Percentiles rank a stretch among this genome's conserved stretches.
These are phyloP conservation scores for Simplicillium aogashimaense DNA, from an alignment of 2,329 filamentous ascomycete genomes.

Conservation along the genomic window DNA sequence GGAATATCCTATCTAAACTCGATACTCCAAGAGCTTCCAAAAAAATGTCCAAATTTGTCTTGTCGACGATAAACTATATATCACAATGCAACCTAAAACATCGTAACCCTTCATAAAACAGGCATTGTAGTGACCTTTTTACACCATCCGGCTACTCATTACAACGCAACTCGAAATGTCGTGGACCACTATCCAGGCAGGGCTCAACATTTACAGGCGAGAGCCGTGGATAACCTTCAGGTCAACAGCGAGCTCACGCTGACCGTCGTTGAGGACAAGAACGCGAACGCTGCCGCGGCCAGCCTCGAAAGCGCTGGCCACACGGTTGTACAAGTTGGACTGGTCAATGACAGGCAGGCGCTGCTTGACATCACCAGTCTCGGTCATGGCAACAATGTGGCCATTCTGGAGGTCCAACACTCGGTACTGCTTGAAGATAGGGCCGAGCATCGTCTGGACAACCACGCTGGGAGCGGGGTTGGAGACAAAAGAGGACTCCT, in stretches of 20 bases:
- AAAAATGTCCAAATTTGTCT: too few species aligned
- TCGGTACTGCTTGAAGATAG: slow-evolving; percentile 99
- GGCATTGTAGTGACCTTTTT: too few species aligned
- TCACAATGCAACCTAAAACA: too few species aligned
- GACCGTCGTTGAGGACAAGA: slow-evolving; percentile 88
- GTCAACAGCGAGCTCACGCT: slow-evolving; percentile 92
- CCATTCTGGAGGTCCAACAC: slow-evolving; percentile 92
- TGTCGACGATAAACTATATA: too few species aligned
- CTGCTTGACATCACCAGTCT: slow-evolving; percentile 98
- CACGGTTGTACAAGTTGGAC: slow-evolving; percentile 75
- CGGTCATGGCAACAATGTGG: slow-evolving; percentile 90
- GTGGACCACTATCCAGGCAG: too few species aligned
- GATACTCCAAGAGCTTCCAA: too few species aligned
- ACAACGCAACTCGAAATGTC: too few species aligned
- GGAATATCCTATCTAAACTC: too few species aligned
- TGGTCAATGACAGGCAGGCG: slow-evolving; percentile 88
- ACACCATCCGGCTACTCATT: too few species aligned
- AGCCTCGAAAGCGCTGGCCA: slow-evolving; percentile 75
- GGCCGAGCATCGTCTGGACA: slow-evolving; percentile 98
- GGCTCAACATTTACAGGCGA: slow-evolving; percentile 39
- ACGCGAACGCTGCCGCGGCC: slow-evolving; percentile 91
- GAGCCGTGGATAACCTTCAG: slow-evolving; percentile 94
- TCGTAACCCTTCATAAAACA: too few species aligned
- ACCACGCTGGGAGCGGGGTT: slow-evolving; percentile 94
- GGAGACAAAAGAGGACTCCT: slow-evolving; percentile 96